Evolutionary conservation across 306 rosid species (phyloP).

Genomic region (Vigna mungo): DNA sequence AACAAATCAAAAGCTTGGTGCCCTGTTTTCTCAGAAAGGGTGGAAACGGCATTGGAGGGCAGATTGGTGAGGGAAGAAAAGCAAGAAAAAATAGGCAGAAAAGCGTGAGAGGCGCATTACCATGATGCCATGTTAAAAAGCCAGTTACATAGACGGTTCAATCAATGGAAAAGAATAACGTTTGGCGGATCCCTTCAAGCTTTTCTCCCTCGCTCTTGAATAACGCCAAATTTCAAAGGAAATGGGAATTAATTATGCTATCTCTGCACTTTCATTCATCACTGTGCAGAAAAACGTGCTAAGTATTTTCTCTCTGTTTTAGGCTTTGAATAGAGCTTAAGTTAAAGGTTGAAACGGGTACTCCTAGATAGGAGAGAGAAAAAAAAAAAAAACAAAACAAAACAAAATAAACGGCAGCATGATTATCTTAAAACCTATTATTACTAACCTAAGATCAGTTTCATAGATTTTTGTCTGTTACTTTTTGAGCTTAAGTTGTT

Average conservation of each 20-base stretch:
- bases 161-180: conserved; percentile 43
- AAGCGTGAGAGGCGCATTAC: conserved; percentile 44
- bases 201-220: conserved; percentile 39
- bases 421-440: not conserved
- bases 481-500: conserved; percentile 6
- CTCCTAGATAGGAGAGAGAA: not conserved
- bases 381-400: not conserved
- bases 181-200: conserved; percentile 50
- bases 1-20: conserved; percentile 37
- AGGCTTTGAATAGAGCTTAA: not conserved
- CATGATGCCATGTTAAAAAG: conserved; percentile 36
- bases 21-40: conserved; percentile 28
- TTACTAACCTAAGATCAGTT: conserved; percentile 8
- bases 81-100: conserved; percentile 4
- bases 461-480: conserved; percentile 35
- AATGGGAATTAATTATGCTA: conserved; percentile 36
- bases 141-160: conserved; percentile 15
- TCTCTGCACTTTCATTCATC: not conserved
- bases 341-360: conserved; percentile 28
- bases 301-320: conserved; percentile 3
- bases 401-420: not conserved
- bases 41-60: conserved; percentile 15
- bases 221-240: conserved; percentile 50
- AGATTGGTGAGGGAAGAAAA: conserved; percentile 1
- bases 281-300: conserved; percentile 15